phyloP scores from a whole-genome alignment of 768 basidiomycete genomes.

The Trametes sanguinea region DNA sequence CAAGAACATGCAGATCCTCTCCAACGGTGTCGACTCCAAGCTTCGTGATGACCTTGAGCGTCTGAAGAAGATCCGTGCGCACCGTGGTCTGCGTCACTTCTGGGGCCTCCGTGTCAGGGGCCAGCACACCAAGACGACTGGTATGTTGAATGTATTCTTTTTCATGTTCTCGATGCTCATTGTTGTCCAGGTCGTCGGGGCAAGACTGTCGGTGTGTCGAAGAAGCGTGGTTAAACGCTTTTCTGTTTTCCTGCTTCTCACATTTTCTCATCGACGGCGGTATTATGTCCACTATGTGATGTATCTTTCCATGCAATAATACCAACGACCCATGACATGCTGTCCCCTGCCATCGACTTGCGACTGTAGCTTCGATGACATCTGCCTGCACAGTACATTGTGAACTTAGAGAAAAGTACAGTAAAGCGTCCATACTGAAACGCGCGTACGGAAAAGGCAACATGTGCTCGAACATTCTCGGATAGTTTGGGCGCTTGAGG shows the following conservation, averaged over 20 bases:
- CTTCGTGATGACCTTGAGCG: slow-evolving; percentile 97
- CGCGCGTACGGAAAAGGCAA: background rate
- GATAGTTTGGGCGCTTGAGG: slow-evolving; percentile 17
- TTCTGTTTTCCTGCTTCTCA: background rate
- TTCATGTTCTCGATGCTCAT: background rate
- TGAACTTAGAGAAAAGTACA: too few relatives aligned
- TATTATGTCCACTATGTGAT: slow-evolving; percentile 24
- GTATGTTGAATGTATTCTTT: slow-evolving; percentile 41
- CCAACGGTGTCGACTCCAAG: slow-evolving; percentile 97
- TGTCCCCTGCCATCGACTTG: slow-evolving; percentile 5
- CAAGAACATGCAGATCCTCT: slow-evolving; percentile 94
- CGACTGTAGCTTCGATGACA: too few relatives aligned
- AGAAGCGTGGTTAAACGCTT: slow-evolving; percentile 67
- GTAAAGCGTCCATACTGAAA: too few relatives aligned
- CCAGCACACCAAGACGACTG: slow-evolving; percentile 99
- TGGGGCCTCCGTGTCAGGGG: slow-evolving; percentile 96
- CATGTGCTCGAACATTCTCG: slow-evolving; percentile 22
- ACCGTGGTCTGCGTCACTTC: slow-evolving; percentile 90
- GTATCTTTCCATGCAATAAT: slow-evolving; percentile 24
- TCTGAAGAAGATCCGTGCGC: slow-evolving; percentile 98
- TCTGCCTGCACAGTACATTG: background rate
- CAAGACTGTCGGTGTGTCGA: slow-evolving; percentile 95
- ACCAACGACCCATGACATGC: slow-evolving; percentile 24
- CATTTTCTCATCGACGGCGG: slow-evolving; percentile 22
- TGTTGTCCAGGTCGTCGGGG: slow-evolving; percentile 76